Conservation (phyloP, 176 grass and related monocot species). For the Oryza glaberrima region DNA sequence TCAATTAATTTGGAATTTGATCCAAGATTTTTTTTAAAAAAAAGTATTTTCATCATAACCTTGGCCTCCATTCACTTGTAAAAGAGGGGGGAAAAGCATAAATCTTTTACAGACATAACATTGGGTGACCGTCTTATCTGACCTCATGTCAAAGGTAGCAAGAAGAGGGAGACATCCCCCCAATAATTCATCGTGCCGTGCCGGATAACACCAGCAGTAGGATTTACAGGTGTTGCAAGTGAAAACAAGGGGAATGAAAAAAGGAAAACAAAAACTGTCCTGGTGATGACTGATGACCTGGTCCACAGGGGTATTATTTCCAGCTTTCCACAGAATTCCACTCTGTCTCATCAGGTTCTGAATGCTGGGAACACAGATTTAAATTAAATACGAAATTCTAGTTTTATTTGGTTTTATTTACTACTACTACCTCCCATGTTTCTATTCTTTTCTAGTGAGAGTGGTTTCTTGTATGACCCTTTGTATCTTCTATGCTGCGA, state of each 20-base stretch:
- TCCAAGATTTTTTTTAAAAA: too few species aligned
- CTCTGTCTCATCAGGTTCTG: not conserved
- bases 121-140: not conserved
- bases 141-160: too few species aligned
- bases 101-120: not conserved
- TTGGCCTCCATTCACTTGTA: not conserved
- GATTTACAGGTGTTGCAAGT: not conserved
- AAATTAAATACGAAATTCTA: not conserved
- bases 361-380: not conserved
- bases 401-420: not conserved
- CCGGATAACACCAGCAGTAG: not conserved
- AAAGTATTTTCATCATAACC: not conserved
- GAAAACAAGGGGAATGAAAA: not conserved
- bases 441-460: too few species aligned
- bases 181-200: not conserved
- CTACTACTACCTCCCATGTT: too few species aligned
- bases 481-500: too few species aligned
- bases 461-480: too few species aligned
- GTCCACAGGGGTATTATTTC: not conserved
- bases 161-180: not conserved
- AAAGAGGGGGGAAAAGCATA: not conserved
- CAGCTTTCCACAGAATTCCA: not conserved
- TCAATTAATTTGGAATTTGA: not conserved
- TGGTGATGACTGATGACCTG: not conserved
- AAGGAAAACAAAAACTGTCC: not conserved